Conservation (phyloP, 2,329 filamentous ascomycete genomes). For the Neocatenulostroma microsporum region DNA sequence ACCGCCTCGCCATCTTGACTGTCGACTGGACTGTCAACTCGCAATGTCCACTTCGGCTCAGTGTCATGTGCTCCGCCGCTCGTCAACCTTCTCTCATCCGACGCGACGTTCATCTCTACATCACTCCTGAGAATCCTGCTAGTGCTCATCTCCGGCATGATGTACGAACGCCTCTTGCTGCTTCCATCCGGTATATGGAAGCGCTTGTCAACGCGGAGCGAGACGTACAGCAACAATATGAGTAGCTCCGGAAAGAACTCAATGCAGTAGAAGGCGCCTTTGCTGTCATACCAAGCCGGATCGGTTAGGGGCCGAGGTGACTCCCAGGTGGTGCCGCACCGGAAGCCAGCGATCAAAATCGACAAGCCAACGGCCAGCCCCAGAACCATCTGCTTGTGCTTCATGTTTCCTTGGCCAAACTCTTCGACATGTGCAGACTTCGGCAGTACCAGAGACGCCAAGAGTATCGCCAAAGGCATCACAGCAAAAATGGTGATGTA, state of each 20-base stretch:
- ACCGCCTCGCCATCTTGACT: too few species aligned
- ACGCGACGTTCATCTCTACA: too few species aligned
- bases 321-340: constrained; percentile 21
- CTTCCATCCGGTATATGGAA: constrained; percentile 26
- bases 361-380: constrained; percentile 13
- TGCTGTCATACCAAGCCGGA: constrained; percentile 26
- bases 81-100: too few species aligned
- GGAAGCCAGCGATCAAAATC: constrained; percentile 20
- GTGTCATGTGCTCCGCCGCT: too few species aligned
- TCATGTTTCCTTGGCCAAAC: constrained; percentile 17
- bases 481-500: constrained; percentile 20
- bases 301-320: constrained; percentile 15
- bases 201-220: constrained; percentile 19
- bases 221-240: constrained; percentile 22
- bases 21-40: too few species aligned
- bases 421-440: constrained; percentile 8
- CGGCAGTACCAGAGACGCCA: constrained; percentile 12
- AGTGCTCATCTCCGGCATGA: too few species aligned
- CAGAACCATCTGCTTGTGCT: constrained; percentile 16
- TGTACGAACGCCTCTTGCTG: constrained; percentile 13
- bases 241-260: constrained; percentile 25
- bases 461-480: constrained; percentile 18
- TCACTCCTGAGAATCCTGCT: too few species aligned
- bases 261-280: constrained; percentile 24
- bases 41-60: too few species aligned